Percentiles rank a stretch among this genome's conserved stretches.
These are phyloP conservation scores for Rhodotorula graminis DNA, from an alignment of 768 basidiomycete genomes.

Conservation along the genomic window DNA sequence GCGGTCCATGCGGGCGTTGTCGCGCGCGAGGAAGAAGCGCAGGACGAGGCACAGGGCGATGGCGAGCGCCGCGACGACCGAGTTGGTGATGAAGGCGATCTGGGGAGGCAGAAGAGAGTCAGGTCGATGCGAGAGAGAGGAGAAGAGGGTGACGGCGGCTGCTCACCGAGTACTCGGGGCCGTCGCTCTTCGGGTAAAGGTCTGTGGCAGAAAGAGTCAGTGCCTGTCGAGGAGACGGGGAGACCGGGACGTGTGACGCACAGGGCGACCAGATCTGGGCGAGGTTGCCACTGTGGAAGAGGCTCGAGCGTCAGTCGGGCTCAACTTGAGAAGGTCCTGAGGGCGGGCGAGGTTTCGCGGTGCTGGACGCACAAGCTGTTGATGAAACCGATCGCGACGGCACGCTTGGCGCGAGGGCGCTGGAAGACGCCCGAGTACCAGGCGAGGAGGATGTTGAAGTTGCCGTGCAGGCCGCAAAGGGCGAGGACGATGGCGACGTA, in stretches of 20 bases:
- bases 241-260: too few species aligned
- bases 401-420: constrained; percentile 41
- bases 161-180: constrained; percentile 38
- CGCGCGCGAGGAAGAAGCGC: constrained; percentile 33
- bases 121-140: neutral
- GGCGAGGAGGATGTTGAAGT: constrained; percentile 41
- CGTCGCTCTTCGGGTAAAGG: constrained; percentile 38
- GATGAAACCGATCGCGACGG: constrained; percentile 24
- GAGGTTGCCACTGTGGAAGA: constrained; percentile 24
- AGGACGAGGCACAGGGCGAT: constrained; percentile 27
- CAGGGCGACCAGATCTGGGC: constrained; percentile 43
- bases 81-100: constrained; percentile 16
- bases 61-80: constrained; percentile 2
- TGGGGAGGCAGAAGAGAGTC: constrained; percentile 23
- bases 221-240: too few species aligned
- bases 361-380: neutral
- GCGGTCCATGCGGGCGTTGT: constrained; percentile 42
- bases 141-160: neutral
- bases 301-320: too few species aligned
- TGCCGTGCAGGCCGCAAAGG: constrained; percentile 36
- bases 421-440: constrained; percentile 41
- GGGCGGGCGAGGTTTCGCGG: too few species aligned
- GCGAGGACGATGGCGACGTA: constrained; percentile 43
- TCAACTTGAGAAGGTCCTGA: too few species aligned
- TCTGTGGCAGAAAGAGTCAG: neutral